These are phyloP conservation scores for Thalia dealbata DNA, from an alignment of 176 grass and related monocot species.

Conservation along the genomic window DNA sequence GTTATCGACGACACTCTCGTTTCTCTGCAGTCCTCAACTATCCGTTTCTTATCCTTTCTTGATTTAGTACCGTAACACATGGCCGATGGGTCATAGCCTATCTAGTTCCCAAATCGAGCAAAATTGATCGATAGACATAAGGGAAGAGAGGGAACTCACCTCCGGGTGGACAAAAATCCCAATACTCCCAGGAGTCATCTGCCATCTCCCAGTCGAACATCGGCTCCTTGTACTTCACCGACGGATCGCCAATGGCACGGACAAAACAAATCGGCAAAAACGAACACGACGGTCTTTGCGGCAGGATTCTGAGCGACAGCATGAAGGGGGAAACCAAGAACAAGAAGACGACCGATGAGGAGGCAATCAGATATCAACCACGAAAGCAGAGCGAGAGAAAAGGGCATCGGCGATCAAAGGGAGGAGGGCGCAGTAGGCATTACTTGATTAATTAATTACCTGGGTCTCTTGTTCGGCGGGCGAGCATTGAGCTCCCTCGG, in stretches of 20 bases:
- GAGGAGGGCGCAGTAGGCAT: background rate
- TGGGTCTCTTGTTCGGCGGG: background rate
- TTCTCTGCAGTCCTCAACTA: too few species aligned
- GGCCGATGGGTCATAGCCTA: background rate
- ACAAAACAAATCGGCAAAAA: background rate
- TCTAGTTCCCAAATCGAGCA: background rate
- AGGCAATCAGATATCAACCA: background rate
- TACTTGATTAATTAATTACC: background rate
- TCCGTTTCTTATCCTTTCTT: background rate
- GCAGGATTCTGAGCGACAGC: background rate
- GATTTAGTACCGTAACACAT: background rate
- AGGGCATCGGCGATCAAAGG: background rate
- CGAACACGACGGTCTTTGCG: background rate
- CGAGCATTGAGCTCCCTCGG: background rate
- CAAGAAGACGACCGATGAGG: background rate
- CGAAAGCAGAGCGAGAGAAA: background rate
- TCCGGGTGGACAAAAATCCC: background rate
- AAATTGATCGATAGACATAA: background rate
- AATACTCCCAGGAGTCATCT: background rate
- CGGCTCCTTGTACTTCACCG: background rate
- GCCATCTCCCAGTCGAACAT: background rate
- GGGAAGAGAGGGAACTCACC: background rate
- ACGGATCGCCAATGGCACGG: background rate
- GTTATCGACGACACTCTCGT: too few species aligned
- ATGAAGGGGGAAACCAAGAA: background rate